These are phyloP conservation scores for Westerdykella ornata DNA, from an alignment of 2,329 filamentous ascomycete genomes.

Conservation along the genomic window DNA sequence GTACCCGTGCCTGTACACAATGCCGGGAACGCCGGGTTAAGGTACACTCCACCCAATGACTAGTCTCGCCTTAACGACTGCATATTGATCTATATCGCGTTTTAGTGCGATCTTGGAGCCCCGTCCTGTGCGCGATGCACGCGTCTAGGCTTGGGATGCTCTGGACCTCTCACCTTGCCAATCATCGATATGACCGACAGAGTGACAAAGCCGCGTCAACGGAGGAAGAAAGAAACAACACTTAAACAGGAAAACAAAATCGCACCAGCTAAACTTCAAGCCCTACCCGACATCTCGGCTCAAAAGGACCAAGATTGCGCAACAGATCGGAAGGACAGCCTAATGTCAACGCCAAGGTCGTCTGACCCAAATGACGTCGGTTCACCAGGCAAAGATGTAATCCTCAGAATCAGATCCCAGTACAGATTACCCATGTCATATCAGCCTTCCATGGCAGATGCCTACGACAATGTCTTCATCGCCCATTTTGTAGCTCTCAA, in stretches of 20 bases:
- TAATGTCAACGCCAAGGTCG: neutral
- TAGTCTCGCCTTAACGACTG: neutral
- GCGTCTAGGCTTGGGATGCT: slow-evolving; percentile 25
- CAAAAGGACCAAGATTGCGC: slow-evolving; percentile 1
- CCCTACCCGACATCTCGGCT: slow-evolving; percentile 1
- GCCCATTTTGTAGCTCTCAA: slow-evolving; percentile 28
- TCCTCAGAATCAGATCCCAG: slow-evolving; percentile 19
- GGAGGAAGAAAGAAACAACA: slow-evolving; percentile 15
- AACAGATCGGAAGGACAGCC: neutral
- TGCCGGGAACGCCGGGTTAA: slow-evolving; percentile 33
- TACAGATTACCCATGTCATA: slow-evolving; percentile 19
- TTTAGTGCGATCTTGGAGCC: slow-evolving; percentile 31
- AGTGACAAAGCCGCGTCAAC: slow-evolving; percentile 20
- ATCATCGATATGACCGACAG: slow-evolving; percentile 34
- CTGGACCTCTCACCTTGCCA: slow-evolving; percentile 27
- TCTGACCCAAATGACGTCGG: neutral
- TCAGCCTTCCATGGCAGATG: slow-evolving; percentile 22
- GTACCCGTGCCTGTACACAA: slow-evolving; percentile 30
- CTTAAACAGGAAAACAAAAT: neutral
- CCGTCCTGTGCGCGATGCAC: slow-evolving; percentile 24
- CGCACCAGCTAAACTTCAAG: neutral
- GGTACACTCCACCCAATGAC: slow-evolving; percentile 11
- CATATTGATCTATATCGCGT: neutral
- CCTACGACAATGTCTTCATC: slow-evolving; percentile 24
- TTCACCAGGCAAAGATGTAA: slow-evolving; percentile 12